Evolutionary conservation across 2,329 filamentous ascomycete genomes (phyloP).

Genomic region (Chaetomium sp.): DNA sequence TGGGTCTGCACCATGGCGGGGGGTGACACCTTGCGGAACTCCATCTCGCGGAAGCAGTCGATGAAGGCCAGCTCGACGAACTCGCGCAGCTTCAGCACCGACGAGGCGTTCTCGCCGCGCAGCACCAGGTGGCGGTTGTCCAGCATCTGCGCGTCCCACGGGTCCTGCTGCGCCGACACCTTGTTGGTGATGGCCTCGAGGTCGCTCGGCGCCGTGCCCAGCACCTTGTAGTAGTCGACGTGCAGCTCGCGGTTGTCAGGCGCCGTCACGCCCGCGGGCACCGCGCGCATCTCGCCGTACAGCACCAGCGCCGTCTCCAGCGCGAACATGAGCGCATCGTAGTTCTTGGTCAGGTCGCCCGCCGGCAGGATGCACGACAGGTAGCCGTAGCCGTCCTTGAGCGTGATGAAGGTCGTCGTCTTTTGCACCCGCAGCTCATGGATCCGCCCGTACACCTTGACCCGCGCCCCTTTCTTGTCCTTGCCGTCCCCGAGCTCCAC

Average conservation of each 20-base stretch:
- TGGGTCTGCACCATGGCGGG: constrained; percentile 93
- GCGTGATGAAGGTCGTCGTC: constrained; percentile 81
- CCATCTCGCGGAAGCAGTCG: constrained; percentile 73
- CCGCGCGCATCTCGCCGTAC: constrained; percentile 78
- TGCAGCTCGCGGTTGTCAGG: constrained; percentile 85
- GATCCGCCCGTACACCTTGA: constrained; percentile 80
- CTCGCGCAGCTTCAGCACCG: constrained; percentile 84
- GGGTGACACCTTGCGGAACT: constrained; percentile 80
- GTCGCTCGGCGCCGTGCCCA: constrained; percentile 77
- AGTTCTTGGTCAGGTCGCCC: constrained; percentile 84
- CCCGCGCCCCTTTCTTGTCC: constrained; percentile 64
- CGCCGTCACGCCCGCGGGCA: constrained; percentile 75
- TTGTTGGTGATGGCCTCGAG: constrained; percentile 90
- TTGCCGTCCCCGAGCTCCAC: constrained; percentile 56
- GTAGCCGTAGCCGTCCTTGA: constrained; percentile 80
- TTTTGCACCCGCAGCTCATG: constrained; percentile 82
- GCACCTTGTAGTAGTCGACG: constrained; percentile 84
- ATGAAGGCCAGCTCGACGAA: constrained; percentile 80
- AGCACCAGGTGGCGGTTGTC: constrained; percentile 84
- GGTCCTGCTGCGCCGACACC: constrained; percentile 63
- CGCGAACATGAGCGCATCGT: constrained; percentile 83
- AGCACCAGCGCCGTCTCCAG: constrained; percentile 86
- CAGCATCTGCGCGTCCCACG: constrained; percentile 60
- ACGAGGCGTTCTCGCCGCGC: constrained; percentile 79
- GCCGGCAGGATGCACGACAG: constrained; percentile 79